phyloP scores from a whole-genome alignment of 2,329 filamentous ascomycete genomes.

The Pestalotiopsis sp. region DNA sequence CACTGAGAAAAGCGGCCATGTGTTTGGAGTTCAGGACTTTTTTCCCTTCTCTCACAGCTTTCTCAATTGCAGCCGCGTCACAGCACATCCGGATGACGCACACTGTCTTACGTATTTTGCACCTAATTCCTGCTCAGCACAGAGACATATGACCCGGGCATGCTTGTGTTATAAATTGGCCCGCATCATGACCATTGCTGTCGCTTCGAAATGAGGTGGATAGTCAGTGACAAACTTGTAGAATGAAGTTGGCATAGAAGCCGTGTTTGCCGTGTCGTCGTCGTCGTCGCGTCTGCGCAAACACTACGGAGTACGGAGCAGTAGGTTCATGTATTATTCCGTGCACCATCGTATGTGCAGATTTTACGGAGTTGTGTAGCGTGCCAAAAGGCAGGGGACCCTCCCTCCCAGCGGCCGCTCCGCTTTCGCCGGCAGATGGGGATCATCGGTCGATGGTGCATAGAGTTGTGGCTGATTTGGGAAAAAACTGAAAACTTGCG shows the following conservation, averaged over 20 bases:
- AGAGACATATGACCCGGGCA: neutral
- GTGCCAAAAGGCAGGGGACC: neutral
- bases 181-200: neutral
- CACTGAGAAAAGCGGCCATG: neutral
- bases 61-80: slow-evolving; percentile 4
- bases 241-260: neutral
- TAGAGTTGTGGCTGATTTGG: neutral
- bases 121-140: neutral
- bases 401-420: neutral
- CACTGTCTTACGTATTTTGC: slow-evolving; percentile 8
- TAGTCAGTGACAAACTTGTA: neutral
- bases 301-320: too few species aligned
- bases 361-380: neutral
- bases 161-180: neutral
- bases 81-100: neutral
- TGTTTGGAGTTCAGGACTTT: slow-evolving; percentile 5
- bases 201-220: neutral
- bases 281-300: neutral
- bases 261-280: neutral
- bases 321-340: neutral
- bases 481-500: neutral
- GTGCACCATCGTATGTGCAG: neutral
- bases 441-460: neutral
- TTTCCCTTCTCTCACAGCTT: neutral
- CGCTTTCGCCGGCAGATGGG: slow-evolving; percentile 7